Evolutionary conservation across 495 filamentous ascomycete species (phyloP).

Genomic region (Penicillium pancosmium): DNA sequence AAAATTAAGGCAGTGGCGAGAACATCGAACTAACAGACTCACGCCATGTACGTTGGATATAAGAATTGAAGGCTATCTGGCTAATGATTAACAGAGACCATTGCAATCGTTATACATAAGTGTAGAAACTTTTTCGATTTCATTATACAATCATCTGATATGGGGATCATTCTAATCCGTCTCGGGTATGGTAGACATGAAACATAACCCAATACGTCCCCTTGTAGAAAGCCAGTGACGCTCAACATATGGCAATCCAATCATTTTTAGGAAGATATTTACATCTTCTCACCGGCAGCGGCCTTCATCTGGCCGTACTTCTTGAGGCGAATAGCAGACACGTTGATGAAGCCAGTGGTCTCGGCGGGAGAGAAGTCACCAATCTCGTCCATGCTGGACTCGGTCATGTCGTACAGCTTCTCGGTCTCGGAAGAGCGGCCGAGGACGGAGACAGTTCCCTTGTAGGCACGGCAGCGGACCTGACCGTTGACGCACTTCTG

Average conservation of each 20-base stretch:
- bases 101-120: not conserved
- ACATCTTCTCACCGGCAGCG: conserved; percentile 55
- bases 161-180: conserved; percentile 15
- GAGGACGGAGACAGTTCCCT: conserved; percentile 73
- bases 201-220: conserved; percentile 10
- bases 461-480: conserved; percentile 74
- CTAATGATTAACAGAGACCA: not conserved
- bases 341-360: conserved; percentile 77
- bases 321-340: conserved; percentile 85
- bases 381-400: conserved; percentile 87
- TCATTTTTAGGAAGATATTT: conserved; percentile 16
- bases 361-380: conserved; percentile 74
- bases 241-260: conserved; percentile 26
- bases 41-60: too few relatives aligned
- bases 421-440: conserved; percentile 75
- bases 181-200: conserved; percentile 15
- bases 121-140: conserved; percentile 18
- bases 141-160: conserved; percentile 37
- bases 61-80: too few relatives aligned
- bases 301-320: conserved; percentile 79
- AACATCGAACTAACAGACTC: too few relatives aligned
- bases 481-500: conserved; percentile 73
- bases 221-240: conserved; percentile 24
- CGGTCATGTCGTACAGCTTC: conserved; percentile 83
- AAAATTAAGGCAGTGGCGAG: too few relatives aligned